Base-by-base conservation (phyloP, 1,284 basidiomycete genomes). In the Trichosporon faecale region DNA sequence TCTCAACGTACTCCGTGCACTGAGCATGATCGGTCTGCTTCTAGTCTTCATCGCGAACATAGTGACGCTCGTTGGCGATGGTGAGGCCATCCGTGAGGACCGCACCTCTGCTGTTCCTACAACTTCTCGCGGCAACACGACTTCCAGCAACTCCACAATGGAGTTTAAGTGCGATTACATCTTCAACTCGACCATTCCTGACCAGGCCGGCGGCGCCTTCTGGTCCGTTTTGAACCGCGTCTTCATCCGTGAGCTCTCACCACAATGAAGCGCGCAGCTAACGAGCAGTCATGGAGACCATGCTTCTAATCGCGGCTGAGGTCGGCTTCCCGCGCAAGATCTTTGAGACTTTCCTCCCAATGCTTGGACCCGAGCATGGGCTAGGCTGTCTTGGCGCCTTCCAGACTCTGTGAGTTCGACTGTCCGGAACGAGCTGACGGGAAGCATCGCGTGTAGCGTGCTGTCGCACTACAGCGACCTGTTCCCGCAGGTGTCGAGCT, bases 161-260 rank as follows among this genome's bases (percentile, higher is more conserved):
- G 49, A 33, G 25, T 74, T 78, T 8, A 71, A 65, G 25, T 88
- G 88, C 74, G 90, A 92, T 76, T 94, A 94, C 79, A 88, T 93
- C 78, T 86, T 88, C 88, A 92, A 82, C 73, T 85, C 70, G 5
- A 74, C 91, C 1, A 91, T 95, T 3, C 92, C 93, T 0, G 91
- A 93, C 78, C 92, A 95, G 82, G 85, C 91, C 63, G 93, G 91
- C 2, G 93, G 93, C 18, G 88, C 88, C 1, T 94, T 94, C 82
- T 95, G 92, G 91, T 90, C 91, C 0, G 89, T 94, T 65, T 85
- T 94, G 67, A 91, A 92, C 79, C 87, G 92, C 23, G 83, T 95
- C 46, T 87, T 95, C 77, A 91, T 94, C 84, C 86, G 82, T 82
- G 66, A 65, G 79, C 23, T n/a, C 33, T n/a, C 18, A 3, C 5